These are phyloP conservation scores for Lachnellula willkommii DNA, from an alignment of 2,329 filamentous ascomycete genomes.

Conservation along the genomic window DNA sequence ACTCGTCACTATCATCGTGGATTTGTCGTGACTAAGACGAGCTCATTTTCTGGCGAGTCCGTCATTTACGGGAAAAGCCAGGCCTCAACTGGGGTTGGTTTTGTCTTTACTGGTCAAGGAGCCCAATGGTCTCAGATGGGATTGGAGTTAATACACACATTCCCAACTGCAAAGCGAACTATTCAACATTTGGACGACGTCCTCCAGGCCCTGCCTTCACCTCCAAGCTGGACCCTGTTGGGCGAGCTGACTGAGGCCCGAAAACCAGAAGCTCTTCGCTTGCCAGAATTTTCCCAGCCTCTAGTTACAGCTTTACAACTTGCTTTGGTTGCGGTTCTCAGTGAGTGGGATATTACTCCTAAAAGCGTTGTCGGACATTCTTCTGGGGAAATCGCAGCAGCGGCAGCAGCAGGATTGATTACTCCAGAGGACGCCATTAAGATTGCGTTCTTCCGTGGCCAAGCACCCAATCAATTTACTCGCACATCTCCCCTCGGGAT, in stretches of 20 bases:
- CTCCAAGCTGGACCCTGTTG: slow-evolving; percentile 5
- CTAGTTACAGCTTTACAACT: slow-evolving; percentile 44
- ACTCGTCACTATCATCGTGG: slow-evolving; percentile 12
- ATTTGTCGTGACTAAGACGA: not conserved
- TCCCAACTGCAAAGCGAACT: not conserved
- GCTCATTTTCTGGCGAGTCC: not conserved
- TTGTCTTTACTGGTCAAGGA: slow-evolving; percentile 26
- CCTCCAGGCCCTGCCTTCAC: not conserved
- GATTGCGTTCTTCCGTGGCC: slow-evolving; percentile 13
- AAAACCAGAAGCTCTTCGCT: not conserved
- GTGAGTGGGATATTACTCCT: slow-evolving; percentile 39
- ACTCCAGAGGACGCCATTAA: slow-evolving; percentile 13
- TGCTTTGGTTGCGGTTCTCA: slow-evolving; percentile 37
- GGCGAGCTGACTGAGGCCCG: not conserved
- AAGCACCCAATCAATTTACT: not conserved
- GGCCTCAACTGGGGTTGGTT: slow-evolving; percentile 1
- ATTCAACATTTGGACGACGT: not conserved
- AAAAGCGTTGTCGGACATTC: slow-evolving; percentile 40
- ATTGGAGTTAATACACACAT: slow-evolving; percentile 7
- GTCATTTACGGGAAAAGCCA: not conserved
- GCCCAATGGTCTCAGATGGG: slow-evolving; percentile 26
- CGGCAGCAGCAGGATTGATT: slow-evolving; percentile 36
- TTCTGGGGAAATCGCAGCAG: slow-evolving; percentile 43
- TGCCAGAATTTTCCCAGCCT: slow-evolving; percentile 30
- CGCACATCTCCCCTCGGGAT: slow-evolving; percentile 5